Evolutionary conservation across 148 eudicot genomes (phyloP), one percentile per base, ranked within the genome.

Genomic region (Gaultheria prostrata): DNA sequence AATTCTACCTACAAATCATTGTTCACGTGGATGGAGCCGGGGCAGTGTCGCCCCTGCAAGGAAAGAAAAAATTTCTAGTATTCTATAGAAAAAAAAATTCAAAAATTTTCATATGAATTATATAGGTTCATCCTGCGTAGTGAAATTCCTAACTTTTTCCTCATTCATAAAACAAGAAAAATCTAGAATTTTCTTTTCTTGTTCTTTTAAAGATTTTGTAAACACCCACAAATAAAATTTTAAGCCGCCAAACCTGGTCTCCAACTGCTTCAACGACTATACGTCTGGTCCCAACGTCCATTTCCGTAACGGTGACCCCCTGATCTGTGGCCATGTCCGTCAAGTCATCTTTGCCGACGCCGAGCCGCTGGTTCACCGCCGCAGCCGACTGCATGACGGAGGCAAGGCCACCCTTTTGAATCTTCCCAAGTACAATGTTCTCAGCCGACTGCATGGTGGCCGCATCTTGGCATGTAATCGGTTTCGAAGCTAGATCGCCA

Each of bases 371-470:
- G n/a, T 94, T 94, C 30, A 79, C 59, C 10, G 69, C 46, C 8
- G 95, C 95, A 1, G 95, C 94, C 0, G 94, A 85, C 28, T 89
- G 93, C 94, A 93, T 91, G 82, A 88, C 84, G 0, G 95, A 67
- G 1, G 95, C 95, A 0, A 89, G 89, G 9, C 94, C 94, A 2
- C 98, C 93, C 59, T 63, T 83, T 6, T 48, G 85, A 15, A 85
- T 84, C 46, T 88, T 77, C 1, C 98, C 94, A 21, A 94, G 83
- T 0, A 80, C 88, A 2, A 80, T 82, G 43, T 82, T 87, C 85
- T 94, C 94, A 1, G 95, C 94, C 0, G 92, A 76, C 78, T 90
- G 94, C 93, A 91, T 89, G 67, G 89, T 88, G 28, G 91, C 90
- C 0, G 95, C 94, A 83, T 93, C 98, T 17, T 84, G 81, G 0